These are phyloP conservation scores for Melaleuca quinquenervia DNA, from an alignment of 345 rosid genomes.

Conservation along the genomic window DNA sequence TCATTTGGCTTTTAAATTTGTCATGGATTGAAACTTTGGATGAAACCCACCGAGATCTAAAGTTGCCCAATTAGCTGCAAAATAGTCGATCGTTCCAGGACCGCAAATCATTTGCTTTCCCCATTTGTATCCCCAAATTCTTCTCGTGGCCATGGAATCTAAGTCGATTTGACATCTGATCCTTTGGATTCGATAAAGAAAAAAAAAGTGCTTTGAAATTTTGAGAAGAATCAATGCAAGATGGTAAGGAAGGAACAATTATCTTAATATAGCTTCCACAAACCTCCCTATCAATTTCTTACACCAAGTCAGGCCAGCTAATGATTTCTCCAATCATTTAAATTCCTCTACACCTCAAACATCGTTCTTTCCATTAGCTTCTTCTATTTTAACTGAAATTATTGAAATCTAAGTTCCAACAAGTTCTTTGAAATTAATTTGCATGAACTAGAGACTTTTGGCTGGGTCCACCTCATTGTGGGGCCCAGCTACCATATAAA, in stretches of 20 bases:
- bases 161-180: not conserved
- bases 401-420: too few species aligned
- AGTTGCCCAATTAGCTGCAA: not conserved
- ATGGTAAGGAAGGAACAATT: not conserved
- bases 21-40: not conserved
- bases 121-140: not conserved
- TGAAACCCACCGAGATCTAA: not conserved
- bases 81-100: not conserved
- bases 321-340: not conserved
- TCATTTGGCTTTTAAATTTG: not conserved
- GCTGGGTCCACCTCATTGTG: too few species aligned
- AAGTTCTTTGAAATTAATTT: too few species aligned
- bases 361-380: not conserved
- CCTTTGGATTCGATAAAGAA: not conserved
- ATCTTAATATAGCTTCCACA: not conserved
- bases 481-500: too few species aligned
- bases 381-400: not conserved
- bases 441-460: too few species aligned
- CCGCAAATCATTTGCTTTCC: not conserved
- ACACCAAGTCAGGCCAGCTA: not conserved
- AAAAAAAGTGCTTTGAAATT: not conserved
- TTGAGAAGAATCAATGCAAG: not conserved
- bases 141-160: not conserved
- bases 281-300: not conserved
- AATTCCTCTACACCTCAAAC: not conserved